Percentiles rank a stretch among this genome's conserved stretches.
Conservation (phyloP, 495 filamentous ascomycete genomes). For the Chlorociboria aeruginascens region DNA sequence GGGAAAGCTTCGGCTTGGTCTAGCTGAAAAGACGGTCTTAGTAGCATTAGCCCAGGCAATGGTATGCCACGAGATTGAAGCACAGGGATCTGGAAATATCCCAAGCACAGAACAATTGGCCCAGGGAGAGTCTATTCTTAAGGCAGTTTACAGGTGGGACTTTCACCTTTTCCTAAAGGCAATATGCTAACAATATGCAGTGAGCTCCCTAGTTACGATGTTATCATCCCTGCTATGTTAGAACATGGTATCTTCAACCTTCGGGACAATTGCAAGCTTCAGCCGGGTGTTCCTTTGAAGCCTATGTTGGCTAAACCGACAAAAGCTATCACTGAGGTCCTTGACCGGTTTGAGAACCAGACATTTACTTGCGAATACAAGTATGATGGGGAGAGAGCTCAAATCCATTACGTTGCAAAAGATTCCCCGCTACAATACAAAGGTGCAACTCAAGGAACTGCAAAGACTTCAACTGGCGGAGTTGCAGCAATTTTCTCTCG, state of each 20-base stretch:
- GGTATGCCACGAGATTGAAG: slow-evolving; percentile 63
- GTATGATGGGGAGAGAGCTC: slow-evolving; percentile 92
- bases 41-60: slow-evolving; percentile 82
- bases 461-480: slow-evolving; percentile 46
- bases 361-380: slow-evolving; percentile 98
- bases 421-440: slow-evolving; percentile 56
- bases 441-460: slow-evolving; percentile 36
- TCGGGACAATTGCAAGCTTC: slow-evolving; percentile 76
- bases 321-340: slow-evolving; percentile 96
- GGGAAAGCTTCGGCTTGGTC: slow-evolving; percentile 80
- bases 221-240: slow-evolving; percentile 82
- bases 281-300: slow-evolving; percentile 89
- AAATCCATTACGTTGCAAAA: slow-evolving; percentile 93
- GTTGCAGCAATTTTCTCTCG: slow-evolving; percentile 88
- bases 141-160: slow-evolving; percentile 74
- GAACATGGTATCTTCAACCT: slow-evolving; percentile 75
- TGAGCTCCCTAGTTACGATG: slow-evolving; percentile 88
- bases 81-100: slow-evolving; percentile 48
- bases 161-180: not conserved
- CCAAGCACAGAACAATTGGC: slow-evolving; percentile 64
- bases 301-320: slow-evolving; percentile 99
- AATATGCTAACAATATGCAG: slow-evolving; percentile 29
- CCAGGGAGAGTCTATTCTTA: slow-evolving; percentile 74
- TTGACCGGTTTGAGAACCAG: slow-evolving; percentile 92
- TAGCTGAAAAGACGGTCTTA: slow-evolving; percentile 87